These are phyloP conservation scores for Lactifluus volemus DNA, from an alignment of 768 basidiomycete genomes.

Conservation along the genomic window DNA sequence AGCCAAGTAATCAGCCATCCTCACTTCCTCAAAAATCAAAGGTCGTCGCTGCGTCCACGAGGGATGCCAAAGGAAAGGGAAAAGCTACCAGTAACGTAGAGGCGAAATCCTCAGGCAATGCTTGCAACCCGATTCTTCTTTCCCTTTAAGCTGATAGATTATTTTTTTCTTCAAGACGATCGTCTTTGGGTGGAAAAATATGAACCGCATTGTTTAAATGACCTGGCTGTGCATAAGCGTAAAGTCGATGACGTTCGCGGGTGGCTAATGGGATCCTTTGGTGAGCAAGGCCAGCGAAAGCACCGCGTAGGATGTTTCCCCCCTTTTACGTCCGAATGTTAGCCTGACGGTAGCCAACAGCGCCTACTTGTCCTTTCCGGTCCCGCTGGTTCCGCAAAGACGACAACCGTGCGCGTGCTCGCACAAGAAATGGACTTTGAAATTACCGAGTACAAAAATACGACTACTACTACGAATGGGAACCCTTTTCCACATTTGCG, in stretches of 20 bases:
- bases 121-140: not conserved
- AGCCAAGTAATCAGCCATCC: not conserved
- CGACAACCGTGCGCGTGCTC: slow-evolving; percentile 71
- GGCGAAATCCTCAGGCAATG: not conserved
- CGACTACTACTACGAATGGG: slow-evolving; percentile 38
- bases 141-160: not conserved
- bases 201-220: slow-evolving; percentile 38
- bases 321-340: not conserved
- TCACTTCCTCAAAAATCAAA: not conserved
- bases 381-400: slow-evolving; percentile 87
- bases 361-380: slow-evolving; percentile 81
- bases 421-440: slow-evolving; percentile 68
- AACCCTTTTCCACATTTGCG: slow-evolving; percentile 43
- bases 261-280: slow-evolving; percentile 68
- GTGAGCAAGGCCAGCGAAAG: slow-evolving; percentile 57
- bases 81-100: slow-evolving; percentile 11
- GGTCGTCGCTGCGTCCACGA: not conserved
- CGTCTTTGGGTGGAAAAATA: slow-evolving; percentile 30
- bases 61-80: slow-evolving; percentile 22
- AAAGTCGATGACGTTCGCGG: slow-evolving; percentile 72
- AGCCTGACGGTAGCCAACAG: slow-evolving; percentile 30
- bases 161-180: slow-evolving; percentile 6
- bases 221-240: slow-evolving; percentile 69
- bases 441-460: slow-evolving; percentile 53
- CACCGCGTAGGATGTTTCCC: slow-evolving; percentile 60